phyloP scores from a whole-genome alignment of 495 filamentous ascomycete species.

The Penicillium atrosanguineum region DNA sequence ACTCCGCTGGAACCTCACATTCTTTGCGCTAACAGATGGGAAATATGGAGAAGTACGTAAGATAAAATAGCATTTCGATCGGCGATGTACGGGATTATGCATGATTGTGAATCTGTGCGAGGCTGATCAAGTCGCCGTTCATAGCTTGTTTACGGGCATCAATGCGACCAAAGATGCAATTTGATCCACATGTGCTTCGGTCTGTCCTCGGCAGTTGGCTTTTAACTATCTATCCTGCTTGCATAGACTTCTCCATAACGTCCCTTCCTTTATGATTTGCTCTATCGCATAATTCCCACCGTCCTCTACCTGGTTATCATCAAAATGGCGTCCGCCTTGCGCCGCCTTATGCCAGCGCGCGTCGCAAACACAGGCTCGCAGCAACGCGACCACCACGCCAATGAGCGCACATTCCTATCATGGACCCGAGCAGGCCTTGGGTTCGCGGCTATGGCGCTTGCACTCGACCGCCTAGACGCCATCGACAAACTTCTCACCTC shows the following conservation, averaged over 20 bases:
- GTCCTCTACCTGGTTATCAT: neutral
- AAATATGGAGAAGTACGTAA: neutral
- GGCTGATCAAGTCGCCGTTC: neutral
- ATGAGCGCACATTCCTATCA: constrained; percentile 55
- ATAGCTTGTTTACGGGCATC: constrained; percentile 4
- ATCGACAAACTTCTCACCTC: constrained; percentile 20
- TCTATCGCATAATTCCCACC: neutral
- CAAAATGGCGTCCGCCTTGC: constrained; percentile 18
- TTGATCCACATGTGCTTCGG: neutral
- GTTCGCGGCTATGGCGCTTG: constrained; percentile 46
- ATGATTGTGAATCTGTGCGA: no score
- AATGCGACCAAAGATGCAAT: constrained; percentile 6
- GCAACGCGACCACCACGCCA: constrained; percentile 51
- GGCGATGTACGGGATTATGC: neutral
- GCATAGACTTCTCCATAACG: neutral
- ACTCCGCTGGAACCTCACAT: neutral
- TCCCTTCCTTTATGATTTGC: neutral
- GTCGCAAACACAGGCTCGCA: constrained; percentile 34
- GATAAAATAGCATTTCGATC: neutral
- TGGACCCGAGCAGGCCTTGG: constrained; percentile 54
- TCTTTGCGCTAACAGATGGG: neutral
- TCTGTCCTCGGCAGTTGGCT: neutral
- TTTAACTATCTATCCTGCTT: neutral
- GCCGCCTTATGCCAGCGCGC: constrained; percentile 24
- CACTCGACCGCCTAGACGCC: constrained; percentile 36